phyloP scores from a whole-genome alignment of 2,329 filamentous ascomycete species.

The Penicillium freii region DNA sequence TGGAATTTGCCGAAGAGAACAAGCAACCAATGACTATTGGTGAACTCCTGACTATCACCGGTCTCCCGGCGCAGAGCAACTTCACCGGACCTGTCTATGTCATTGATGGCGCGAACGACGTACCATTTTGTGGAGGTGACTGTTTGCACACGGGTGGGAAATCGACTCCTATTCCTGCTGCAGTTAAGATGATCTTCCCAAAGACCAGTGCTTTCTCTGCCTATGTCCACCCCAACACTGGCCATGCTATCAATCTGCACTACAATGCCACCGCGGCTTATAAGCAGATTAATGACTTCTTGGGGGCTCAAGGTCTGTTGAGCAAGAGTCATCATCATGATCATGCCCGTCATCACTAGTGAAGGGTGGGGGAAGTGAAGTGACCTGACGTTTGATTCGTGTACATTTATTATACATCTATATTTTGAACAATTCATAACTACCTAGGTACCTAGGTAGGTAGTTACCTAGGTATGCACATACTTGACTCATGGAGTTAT shows the following conservation, averaged over 20 bases:
- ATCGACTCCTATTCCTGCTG: conserved; percentile 13
- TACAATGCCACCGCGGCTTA: conserved; percentile 29
- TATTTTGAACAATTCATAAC: neutral
- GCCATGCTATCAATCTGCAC: conserved; percentile 32
- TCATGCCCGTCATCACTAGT: neutral
- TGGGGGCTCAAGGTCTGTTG: conserved; percentile 1
- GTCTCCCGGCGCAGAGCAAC: conserved; percentile 9
- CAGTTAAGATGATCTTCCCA: conserved; percentile 17
- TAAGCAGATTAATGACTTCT: conserved; percentile 16
- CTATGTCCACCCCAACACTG: conserved; percentile 26
- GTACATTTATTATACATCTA: neutral
- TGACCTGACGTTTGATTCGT: neutral
- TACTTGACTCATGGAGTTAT: too few species aligned
- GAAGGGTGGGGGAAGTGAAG: neutral
- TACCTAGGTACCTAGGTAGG: too few species aligned
- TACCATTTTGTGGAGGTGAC: conserved; percentile 29
- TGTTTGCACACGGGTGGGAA: conserved; percentile 24
- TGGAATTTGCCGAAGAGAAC: conserved; percentile 17
- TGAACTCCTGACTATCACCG: conserved; percentile 25
- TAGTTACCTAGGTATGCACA: too few species aligned
- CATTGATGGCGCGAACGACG: conserved; percentile 22
- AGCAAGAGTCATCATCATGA: conserved; percentile 1
- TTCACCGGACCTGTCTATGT: conserved; percentile 28
- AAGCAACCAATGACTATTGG: conserved; percentile 29
- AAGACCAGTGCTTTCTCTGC: conserved; percentile 22